Evolutionary conservation across 225 moss, liverwort and hornwort genomes (phyloP).

Genomic region (Neckera pumila): DNA sequence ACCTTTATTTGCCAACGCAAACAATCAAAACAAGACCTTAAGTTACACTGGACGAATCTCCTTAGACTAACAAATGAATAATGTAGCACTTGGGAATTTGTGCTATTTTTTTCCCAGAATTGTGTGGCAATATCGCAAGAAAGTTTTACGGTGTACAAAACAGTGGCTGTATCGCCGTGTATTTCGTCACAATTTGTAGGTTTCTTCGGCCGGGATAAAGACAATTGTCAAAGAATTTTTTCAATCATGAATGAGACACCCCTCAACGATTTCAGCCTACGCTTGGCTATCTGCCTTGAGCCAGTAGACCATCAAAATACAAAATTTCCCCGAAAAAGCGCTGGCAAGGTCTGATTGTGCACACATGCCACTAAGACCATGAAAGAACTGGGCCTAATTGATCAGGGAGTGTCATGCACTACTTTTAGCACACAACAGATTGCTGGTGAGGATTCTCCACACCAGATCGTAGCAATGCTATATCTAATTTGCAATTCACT

Average conservation of each 20-base stretch:
- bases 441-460: constrained; percentile 16
- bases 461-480: background rate
- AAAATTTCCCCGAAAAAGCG: background rate
- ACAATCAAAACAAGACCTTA: background rate
- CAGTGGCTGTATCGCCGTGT: background rate
- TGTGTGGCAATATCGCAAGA: too few species aligned
- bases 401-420: background rate
- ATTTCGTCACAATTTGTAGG: background rate
- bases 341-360: background rate
- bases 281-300: background rate
- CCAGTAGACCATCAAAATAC: background rate
- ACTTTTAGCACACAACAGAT: background rate
- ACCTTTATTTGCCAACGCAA: background rate
- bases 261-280: background rate
- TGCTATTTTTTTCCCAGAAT: too few species aligned
- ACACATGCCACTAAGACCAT: background rate
- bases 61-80: background rate
- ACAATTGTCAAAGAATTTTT: background rate
- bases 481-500: background rate
- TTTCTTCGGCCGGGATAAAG: background rate
- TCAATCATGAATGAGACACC: background rate
- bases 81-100: too few species aligned
- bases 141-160: background rate
- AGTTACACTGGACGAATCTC: background rate
- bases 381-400: background rate